Conservation (phyloP, 345 rosid genomes). For the Linum trigynum region DNA sequence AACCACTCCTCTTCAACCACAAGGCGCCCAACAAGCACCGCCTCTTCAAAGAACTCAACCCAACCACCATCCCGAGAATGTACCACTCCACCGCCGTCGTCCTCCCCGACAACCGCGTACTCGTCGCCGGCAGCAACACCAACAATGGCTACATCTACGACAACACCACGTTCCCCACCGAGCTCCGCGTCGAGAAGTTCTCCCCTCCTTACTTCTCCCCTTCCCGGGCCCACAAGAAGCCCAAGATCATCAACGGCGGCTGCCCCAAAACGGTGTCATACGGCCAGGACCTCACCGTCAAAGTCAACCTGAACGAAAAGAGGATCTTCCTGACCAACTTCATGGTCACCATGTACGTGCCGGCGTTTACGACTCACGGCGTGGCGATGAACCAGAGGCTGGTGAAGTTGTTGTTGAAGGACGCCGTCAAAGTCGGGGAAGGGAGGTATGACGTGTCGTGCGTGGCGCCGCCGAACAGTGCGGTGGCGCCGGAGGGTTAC, state of each 20-base stretch:
- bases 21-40: background rate
- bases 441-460: background rate
- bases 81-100: constrained; percentile 2
- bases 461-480: background rate
- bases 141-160: constrained; percentile 5
- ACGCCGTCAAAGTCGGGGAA: background rate
- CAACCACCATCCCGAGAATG: background rate
- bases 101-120: background rate
- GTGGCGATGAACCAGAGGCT: constrained; percentile 6
- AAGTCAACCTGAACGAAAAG: background rate
- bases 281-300: background rate
- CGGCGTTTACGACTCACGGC: background rate
- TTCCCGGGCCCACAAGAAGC: background rate
- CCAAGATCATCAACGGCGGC: background rate
- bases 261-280: background rate
- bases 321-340: background rate
- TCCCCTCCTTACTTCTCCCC: background rate
- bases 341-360: background rate
- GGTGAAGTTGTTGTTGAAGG: background rate
- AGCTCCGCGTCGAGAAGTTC: background rate
- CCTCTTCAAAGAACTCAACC: background rate
- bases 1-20: background rate
- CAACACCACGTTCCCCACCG: background rate
- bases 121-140: constrained; percentile 4
- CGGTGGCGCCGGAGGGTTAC: constrained; percentile 1